Evolutionary conservation across 2,329 filamentous ascomycete genomes (phyloP), one percentile per base, ranked within the genome.

Genomic region (Coniochaeta prunicola): DNA sequence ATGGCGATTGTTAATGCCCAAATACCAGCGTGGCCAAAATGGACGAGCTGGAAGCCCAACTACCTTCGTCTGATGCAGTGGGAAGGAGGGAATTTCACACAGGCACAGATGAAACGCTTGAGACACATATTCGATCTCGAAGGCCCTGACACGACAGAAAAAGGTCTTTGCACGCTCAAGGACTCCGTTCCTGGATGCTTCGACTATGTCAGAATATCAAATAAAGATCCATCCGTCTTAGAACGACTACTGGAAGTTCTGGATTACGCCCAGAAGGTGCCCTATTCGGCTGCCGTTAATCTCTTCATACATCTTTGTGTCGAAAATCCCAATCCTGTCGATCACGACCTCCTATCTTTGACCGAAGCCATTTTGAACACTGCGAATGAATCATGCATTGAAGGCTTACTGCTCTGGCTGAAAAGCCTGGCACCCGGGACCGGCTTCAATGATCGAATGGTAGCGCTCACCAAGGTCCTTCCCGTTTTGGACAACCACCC

Each of bases 1-100:
- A 54, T 58, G 26, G 57, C 58, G 21, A 60, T 66, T 12, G 48
- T 64, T 3, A 42, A 48, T 7, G 57, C 12, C 3, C 59, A 63
- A 26, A n/a, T 67, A 1, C 63, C 64, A 1, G 24, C 62, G 5
- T 58, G 61, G 30, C 17, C 21, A 5, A 7, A 59, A 7, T 67
- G 62, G 63, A 53, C 59, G 5, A 19, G 26, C 4, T 67, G 66
- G 66, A 61, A 42, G 21, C 66, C 66, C 1, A 55, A 67, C 54
- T 60, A 61, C n/a, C n/a, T 28, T 2, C 59, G 63, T n/a, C 30
- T 67, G 33, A 61, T 58, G 38, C 50, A 57, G 17, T 64, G 63
- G 63, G 63, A 67, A 42, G 58, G 40, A 2, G 62, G 60, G 13
- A n/a, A 13, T 2, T 63, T 67, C 28, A 59, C 58, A 6, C 48